These are phyloP conservation scores for Microbotryum silenes-acaulis DNA, from an alignment of 1,284 basidiomycete genomes.

Conservation along the genomic window DNA sequence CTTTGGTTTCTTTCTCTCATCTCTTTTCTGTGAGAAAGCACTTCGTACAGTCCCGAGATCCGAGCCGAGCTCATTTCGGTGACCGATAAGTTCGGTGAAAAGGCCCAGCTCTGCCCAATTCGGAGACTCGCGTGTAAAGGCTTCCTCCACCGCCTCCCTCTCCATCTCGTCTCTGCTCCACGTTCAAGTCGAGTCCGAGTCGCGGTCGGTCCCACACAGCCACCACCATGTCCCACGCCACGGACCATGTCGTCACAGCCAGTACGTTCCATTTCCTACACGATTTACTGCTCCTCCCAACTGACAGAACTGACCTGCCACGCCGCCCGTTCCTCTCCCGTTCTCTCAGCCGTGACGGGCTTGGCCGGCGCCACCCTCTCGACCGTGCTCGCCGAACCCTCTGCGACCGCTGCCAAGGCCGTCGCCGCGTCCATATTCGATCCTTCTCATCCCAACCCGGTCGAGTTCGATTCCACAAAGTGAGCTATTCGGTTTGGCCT, in stretches of 20 bases:
- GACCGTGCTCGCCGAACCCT: constrained; percentile 6
- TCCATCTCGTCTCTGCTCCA: neutral
- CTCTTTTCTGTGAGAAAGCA: too few species aligned
- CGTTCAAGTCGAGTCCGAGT: too few species aligned
- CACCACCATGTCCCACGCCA: neutral
- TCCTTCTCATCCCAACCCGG: constrained; percentile 14
- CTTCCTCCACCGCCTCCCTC: neutral
- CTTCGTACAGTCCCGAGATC: too few species aligned
- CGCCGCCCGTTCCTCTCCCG: neutral
- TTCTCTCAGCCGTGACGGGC: constrained; percentile 19
- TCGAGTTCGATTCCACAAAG: constrained; percentile 16
- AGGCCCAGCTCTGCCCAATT: too few species aligned
- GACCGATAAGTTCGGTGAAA: too few species aligned
- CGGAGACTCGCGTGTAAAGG: neutral
- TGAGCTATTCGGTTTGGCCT: neutral
- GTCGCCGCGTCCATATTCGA: constrained; percentile 27
- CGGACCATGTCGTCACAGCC: constrained; percentile 13
- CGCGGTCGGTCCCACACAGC: neutral
- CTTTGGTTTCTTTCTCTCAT: too few species aligned
- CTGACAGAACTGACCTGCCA: neutral
- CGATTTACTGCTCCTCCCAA: neutral
- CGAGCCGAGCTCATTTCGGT: too few species aligned
- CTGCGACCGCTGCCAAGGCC: neutral
- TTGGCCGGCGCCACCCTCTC: constrained; percentile 10
- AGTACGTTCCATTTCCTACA: constrained; percentile 5